Base-by-base conservation (phyloP, 2,329 filamentous ascomycete genomes). In the Nemania diffusa region DNA sequence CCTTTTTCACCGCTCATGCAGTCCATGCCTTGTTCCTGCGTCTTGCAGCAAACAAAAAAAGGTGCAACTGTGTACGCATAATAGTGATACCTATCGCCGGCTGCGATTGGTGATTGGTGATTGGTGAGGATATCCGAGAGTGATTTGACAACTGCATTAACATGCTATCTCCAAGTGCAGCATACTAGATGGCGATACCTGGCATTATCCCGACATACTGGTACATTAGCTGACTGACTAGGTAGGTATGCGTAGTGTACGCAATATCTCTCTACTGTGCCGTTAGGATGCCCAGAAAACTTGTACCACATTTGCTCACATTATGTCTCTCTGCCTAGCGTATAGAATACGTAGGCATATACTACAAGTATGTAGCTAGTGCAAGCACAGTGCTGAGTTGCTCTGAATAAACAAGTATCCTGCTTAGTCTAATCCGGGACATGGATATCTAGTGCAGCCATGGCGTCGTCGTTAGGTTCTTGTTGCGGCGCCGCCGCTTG, bases 1-100 rank as follows among this genome's bases (percentile, higher is more conserved):
- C 24, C 22, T 11, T 57, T 65, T 65, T 62, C 53, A 68, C 65
- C 62, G 53, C 65, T 17, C 53, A 62, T 34, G 59, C 42, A 42
- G 50, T 34, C 42, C 8, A 62, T 63, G 64, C 67, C 67, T 64
- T 57, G 67, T 69, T 64, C 63, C 56, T 69, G 67, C 67, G 60
- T 59, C 17, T 66, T 62, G 58, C 40, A 62, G 57, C 11, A 40
- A 11, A 8, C 8, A 17, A 40, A 40, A 44, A 44, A 57, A 61
- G n/a, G 24, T 27, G 24, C 24, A 7, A 24, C 46, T 26, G 46
- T 44, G 15, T 50, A 26, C 46, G 22, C 24, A 50, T 50, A 50
- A 24, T 22, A 26, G 24, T 27, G 46, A 27, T 50, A n/a, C n/a
- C n/a, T n/a, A 27, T 32, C 29, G 8, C 24, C n/a, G 11, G 11